These are phyloP conservation scores for Polygonum maritimum DNA, from an alignment of 148 eudicot genomes.

Conservation along the genomic window DNA sequence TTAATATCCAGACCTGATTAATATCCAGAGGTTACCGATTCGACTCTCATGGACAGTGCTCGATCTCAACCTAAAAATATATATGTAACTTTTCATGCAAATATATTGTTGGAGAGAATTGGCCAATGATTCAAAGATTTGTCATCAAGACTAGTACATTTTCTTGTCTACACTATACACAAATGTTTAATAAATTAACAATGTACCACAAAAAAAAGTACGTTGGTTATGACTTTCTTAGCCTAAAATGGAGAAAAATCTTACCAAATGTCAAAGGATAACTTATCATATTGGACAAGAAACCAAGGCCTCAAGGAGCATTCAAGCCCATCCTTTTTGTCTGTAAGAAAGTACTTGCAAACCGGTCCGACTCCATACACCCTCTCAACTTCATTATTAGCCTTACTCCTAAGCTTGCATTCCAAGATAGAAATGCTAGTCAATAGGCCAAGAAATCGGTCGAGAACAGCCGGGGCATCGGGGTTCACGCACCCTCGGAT, in stretches of 20 bases:
- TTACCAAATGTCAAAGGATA: background rate
- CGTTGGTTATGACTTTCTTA: too few species aligned
- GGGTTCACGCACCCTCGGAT: slow-evolving; percentile 16
- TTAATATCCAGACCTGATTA: too few species aligned
- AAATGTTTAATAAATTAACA: too few species aligned
- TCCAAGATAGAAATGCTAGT: slow-evolving; percentile 15
- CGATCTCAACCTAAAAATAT: too few species aligned
- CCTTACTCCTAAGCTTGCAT: background rate
- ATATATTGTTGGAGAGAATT: too few species aligned
- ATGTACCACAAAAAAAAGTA: too few species aligned
- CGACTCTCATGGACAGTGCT: too few species aligned
- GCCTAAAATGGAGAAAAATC: background rate
- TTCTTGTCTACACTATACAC: too few species aligned
- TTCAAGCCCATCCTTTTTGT: slow-evolving; percentile 9
- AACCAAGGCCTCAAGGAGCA: slow-evolving; percentile 6
- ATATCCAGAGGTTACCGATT: too few species aligned
- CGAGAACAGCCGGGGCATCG: slow-evolving; percentile 10
- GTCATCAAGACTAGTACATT: too few species aligned
- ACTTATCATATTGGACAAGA: background rate
- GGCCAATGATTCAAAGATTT: too few species aligned
- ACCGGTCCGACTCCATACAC: slow-evolving; percentile 18
- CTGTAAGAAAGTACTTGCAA: slow-evolving; percentile 13
- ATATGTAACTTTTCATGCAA: too few species aligned
- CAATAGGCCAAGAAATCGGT: slow-evolving; percentile 20
- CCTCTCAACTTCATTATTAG: slow-evolving; percentile 9